These are phyloP conservation scores for Syncephalastrum racemosum DNA, from an alignment of 371 early-diverging fungal genomes.

Conservation along the genomic window DNA sequence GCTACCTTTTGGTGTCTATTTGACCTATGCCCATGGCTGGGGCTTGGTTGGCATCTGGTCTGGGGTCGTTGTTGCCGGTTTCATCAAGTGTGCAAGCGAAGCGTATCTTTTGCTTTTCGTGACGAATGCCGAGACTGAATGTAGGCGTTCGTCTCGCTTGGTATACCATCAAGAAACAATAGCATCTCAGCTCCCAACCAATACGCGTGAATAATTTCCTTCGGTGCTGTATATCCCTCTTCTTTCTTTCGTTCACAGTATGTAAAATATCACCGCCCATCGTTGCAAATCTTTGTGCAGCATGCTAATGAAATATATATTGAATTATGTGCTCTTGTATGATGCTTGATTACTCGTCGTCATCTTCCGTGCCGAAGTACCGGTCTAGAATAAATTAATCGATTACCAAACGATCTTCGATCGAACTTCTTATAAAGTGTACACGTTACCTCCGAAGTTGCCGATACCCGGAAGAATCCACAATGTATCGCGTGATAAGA, in stretches of 20 bases:
- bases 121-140: constrained; percentile 33
- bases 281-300: too few relatives aligned
- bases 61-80: constrained; percentile 34
- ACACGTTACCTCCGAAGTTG: constrained; percentile 70
- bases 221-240: too few relatives aligned
- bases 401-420: not conserved
- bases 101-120: constrained; percentile 13
- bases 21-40: constrained; percentile 25
- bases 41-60: constrained; percentile 42
- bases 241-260: too few relatives aligned
- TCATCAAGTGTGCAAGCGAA: constrained; percentile 34
- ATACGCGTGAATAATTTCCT: too few relatives aligned
- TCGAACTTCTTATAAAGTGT: not conserved
- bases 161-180: constrained; percentile 25
- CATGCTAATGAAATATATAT: too few relatives aligned
- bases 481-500: constrained; percentile 60
- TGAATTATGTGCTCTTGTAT: too few relatives aligned
- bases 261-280: too few relatives aligned
- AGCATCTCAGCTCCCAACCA: too few relatives aligned
- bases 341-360: not conserved
- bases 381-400: constrained; percentile 29
- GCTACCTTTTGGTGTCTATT: constrained; percentile 37
- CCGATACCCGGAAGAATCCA: constrained; percentile 87
- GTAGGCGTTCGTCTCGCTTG: constrained; percentile 18
- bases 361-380: constrained; percentile 50